Percentiles rank a stretch among this genome's conserved stretches.
phyloP scores from a whole-genome alignment of 2,329 filamentous ascomycete genomes.

The Ophiocordyceps unilateralis region DNA sequence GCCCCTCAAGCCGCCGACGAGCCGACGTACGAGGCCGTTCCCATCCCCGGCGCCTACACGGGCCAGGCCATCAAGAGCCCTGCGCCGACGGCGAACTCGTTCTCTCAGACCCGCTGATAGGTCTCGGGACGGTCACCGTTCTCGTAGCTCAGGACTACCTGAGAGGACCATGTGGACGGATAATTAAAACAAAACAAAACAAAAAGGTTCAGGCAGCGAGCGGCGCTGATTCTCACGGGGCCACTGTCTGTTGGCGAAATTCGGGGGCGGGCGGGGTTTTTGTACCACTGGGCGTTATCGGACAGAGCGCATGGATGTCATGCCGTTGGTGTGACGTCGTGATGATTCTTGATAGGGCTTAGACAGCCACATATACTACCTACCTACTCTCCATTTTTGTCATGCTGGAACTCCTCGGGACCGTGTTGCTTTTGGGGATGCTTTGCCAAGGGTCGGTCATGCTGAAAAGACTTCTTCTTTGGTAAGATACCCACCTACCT shows the following conservation, averaged over 20 bases:
- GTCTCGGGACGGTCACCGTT: not conserved
- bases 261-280: not conserved
- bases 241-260: not conserved
- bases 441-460: too few species aligned
- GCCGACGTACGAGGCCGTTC: slow-evolving; percentile 68
- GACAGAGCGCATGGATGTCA: not conserved
- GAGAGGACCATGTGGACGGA: too few species aligned
- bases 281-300: not conserved
- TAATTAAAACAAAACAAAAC: not conserved
- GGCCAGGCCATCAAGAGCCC: slow-evolving; percentile 36
- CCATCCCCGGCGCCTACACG: slow-evolving; percentile 73
- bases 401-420: not conserved
- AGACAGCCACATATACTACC: not conserved
- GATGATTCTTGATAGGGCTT: not conserved
- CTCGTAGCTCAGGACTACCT: too few species aligned
- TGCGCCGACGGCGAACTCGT: slow-evolving; percentile 24
- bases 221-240: not conserved
- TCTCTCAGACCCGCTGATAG: slow-evolving; percentile 16
- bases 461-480: too few species aligned
- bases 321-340: too few species aligned
- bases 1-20: slow-evolving; percentile 60
- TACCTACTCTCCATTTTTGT: slow-evolving; percentile 1
- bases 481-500: too few species aligned
- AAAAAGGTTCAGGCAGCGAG: not conserved
- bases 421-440: too few species aligned